phyloP scores from a whole-genome alignment of 495 filamentous ascomycete genomes.

The Penicillium odoratum region DNA sequence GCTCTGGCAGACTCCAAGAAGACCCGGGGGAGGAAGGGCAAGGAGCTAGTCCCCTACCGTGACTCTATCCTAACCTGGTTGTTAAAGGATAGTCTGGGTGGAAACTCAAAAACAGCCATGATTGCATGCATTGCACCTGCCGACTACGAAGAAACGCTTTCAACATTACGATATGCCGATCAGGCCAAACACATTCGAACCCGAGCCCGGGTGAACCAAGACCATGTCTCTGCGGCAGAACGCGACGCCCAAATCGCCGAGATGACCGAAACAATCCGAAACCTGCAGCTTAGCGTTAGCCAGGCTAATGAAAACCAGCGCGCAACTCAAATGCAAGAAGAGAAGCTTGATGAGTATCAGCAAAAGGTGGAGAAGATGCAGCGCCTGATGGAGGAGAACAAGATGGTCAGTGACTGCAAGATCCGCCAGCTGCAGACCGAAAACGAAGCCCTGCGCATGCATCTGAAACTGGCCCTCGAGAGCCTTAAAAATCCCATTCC shows the following conservation, averaged over 20 bases:
- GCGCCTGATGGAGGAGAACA: constrained; percentile 88
- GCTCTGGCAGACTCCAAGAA: constrained; percentile 84
- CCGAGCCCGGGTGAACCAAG: constrained; percentile 94
- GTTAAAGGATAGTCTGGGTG: constrained; percentile 90
- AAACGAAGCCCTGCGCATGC: constrained; percentile 83
- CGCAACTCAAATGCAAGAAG: constrained; percentile 58
- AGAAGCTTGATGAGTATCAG: constrained; percentile 90
- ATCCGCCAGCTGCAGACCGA: constrained; percentile 82
- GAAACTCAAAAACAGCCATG: constrained; percentile 98
- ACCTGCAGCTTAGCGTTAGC: constrained; percentile 73
- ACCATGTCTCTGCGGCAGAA: constrained; percentile 80
- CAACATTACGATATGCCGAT: constrained; percentile 93
- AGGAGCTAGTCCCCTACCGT: constrained; percentile 85
- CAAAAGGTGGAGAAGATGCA: constrained; percentile 80
- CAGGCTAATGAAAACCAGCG: constrained; percentile 46
- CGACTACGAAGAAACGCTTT: constrained; percentile 97
- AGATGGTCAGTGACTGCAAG: constrained; percentile 85
- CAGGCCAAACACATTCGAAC: constrained; percentile 97
- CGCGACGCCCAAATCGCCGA: constrained; percentile 89
- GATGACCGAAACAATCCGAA: constrained; percentile 90
- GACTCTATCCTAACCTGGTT: constrained; percentile 98
- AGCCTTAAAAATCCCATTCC: constrained; percentile 86
- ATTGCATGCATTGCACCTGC: constrained; percentile 94
- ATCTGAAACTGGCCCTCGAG: constrained; percentile 82
- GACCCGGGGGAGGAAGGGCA: constrained; percentile 53